These are phyloP conservation scores for Ophiosphaerella korrae DNA, from an alignment of 2,329 filamentous ascomycete genomes.

Conservation along the genomic window DNA sequence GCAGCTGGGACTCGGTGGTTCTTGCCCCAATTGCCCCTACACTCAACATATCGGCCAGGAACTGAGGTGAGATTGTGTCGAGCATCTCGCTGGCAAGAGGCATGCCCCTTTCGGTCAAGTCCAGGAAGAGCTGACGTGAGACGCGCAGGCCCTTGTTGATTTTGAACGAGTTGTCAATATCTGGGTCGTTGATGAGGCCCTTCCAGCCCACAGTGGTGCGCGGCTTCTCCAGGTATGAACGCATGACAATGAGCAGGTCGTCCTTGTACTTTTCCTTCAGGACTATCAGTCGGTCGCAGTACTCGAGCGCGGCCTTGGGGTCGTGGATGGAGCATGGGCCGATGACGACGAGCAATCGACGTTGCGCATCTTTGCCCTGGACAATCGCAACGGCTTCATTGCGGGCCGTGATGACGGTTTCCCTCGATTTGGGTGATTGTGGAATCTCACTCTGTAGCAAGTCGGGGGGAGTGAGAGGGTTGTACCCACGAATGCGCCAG, in stretches of 20 bases:
- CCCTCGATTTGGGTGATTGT: slow-evolving; percentile 56
- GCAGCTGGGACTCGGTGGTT: slow-evolving; percentile 94
- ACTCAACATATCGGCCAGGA: slow-evolving; percentile 87
- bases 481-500: slow-evolving; percentile 75
- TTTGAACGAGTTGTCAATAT: slow-evolving; percentile 97
- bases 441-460: slow-evolving; percentile 93
- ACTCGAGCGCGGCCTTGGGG: slow-evolving; percentile 85
- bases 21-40: slow-evolving; percentile 94
- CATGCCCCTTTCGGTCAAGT: slow-evolving; percentile 90
- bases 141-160: slow-evolving; percentile 96
- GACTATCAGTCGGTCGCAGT: slow-evolving; percentile 81
- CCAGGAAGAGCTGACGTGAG: slow-evolving; percentile 88
- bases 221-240: slow-evolving; percentile 97
- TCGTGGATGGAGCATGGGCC: slow-evolving; percentile 98
- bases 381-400: slow-evolving; percentile 66
- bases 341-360: slow-evolving; percentile 76
- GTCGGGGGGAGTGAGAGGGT: slow-evolving; percentile 89
- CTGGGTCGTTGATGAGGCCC: slow-evolving; percentile 96
- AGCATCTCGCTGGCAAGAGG: slow-evolving; percentile 97
- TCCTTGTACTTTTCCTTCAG: slow-evolving; percentile 87
- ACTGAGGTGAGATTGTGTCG: slow-evolving; percentile 97
- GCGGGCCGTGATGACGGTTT: slow-evolving; percentile 64
- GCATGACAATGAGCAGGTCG: slow-evolving; percentile 94
- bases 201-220: slow-evolving; percentile 99
- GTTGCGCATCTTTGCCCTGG: slow-evolving; percentile 61